phyloP scores from a whole-genome alignment of 2,329 filamentous ascomycete species.

The Pseudocercospora macadamiae region DNA sequence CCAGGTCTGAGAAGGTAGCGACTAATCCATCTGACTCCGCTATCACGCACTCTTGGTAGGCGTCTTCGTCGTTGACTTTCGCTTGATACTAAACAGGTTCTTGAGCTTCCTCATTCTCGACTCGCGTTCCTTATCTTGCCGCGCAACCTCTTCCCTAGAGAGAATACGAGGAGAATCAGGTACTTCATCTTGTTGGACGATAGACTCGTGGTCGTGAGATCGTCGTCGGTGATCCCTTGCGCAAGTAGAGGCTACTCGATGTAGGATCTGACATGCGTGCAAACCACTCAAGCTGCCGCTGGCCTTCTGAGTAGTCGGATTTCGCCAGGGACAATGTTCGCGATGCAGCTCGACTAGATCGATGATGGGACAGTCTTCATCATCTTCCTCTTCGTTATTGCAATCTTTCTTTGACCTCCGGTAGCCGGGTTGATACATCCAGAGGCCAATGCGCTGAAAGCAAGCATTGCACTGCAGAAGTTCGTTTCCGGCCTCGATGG shows the following conservation, averaged over 20 bases:
- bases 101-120: conserved; percentile 39
- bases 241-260: conserved; percentile 35
- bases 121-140: conserved; percentile 39
- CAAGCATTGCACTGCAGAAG: conserved; percentile 82
- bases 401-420: conserved; percentile 18
- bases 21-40: too few relatives aligned
- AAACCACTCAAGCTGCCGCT: conserved; percentile 37
- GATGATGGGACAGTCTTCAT: conserved; percentile 26
- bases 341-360: conserved; percentile 41
- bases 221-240: conserved; percentile 37
- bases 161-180: conserved; percentile 7
- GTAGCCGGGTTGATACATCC: conserved; percentile 78
- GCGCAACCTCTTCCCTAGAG: conserved; percentile 36
- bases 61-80: conserved; percentile 24
- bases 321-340: conserved; percentile 44
- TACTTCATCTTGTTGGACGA: conserved; percentile 11
- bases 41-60: conserved; percentile 9
- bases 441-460: conserved; percentile 83
- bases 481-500: conserved; percentile 65
- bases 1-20: not conserved
- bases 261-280: conserved; percentile 39
- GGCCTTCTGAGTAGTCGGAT: conserved; percentile 36
- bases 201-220: conserved; percentile 27
- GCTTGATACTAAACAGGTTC: conserved; percentile 39
- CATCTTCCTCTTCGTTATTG: conserved; percentile 46